Percentiles rank a stretch among this genome's conserved stretches.
These are phyloP conservation scores for Annulohypoxylon maeteangense DNA, from an alignment of 495 filamentous ascomycete genomes.

Conservation along the genomic window DNA sequence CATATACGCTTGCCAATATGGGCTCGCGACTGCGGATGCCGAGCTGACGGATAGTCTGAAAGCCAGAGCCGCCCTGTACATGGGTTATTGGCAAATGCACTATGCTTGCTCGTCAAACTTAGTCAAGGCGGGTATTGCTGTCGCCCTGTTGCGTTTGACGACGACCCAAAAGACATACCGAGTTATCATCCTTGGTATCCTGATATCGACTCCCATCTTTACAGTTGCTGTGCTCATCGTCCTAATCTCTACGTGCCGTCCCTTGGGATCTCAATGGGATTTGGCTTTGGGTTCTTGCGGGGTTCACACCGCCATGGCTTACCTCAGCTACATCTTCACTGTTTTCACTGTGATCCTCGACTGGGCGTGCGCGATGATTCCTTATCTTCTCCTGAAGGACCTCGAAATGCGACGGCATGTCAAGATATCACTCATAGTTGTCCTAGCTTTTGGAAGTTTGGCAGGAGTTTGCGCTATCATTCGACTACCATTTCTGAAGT, in stretches of 20 bases:
- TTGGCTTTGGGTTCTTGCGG: not conserved
- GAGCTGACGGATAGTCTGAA: not conserved
- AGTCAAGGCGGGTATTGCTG: slow-evolving; percentile 4
- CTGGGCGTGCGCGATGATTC: slow-evolving; percentile 2
- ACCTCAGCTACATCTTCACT: slow-evolving; percentile 10
- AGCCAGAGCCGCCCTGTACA: not conserved
- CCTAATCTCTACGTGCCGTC: not conserved
- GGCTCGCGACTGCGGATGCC: not conserved
- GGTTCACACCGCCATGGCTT: slow-evolving; percentile 5
- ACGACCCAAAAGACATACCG: not conserved
- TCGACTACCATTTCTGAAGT: slow-evolving; percentile 7
- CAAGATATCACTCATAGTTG: slow-evolving; percentile 2
- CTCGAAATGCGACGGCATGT: not conserved
- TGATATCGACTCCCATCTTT: slow-evolving; percentile 1
- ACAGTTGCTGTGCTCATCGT: not conserved
- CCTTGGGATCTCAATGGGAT: slow-evolving; percentile 1
- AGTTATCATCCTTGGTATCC: not conserved
- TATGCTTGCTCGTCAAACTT: slow-evolving; percentile 6
- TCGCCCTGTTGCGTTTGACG: slow-evolving; percentile 4
- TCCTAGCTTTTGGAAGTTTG: slow-evolving; percentile 6
- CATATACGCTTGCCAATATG: not conserved
- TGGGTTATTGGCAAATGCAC: slow-evolving; percentile 11
- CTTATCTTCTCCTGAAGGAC: not conserved
- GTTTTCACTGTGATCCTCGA: slow-evolving; percentile 2
- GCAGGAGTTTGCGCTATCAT: slow-evolving; percentile 2